Base-by-base conservation (phyloP, 2,329 filamentous ascomycete genomes). In the Coniochaeta hoffmannii region DNA sequence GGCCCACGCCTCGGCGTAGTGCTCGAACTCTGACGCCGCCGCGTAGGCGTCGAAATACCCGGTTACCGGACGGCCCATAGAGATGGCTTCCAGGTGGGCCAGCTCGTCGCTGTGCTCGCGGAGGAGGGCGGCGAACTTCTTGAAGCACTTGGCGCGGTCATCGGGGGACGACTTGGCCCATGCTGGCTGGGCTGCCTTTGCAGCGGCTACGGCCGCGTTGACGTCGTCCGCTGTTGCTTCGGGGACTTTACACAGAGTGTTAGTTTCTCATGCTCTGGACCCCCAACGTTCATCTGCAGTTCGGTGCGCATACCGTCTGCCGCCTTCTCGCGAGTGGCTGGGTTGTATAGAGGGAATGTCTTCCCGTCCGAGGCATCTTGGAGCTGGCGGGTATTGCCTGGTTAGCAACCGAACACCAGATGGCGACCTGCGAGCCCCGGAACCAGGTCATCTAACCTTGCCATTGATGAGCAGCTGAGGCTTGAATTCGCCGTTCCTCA, bases 391-490 rank as follows among this genome's bases (percentile, higher is more conserved):
- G 8, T 26, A 24, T 22, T 46, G 8, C 3, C 19, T 15, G 10
- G 24, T 46, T 46, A 44, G 26, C 15, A 7, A 7, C 12, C 41
- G 15, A 50, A 7, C n/a, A 41, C 36, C 28, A 24, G 30, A 15
- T 31, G 22, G 8, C 22, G 10, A 14, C n/a, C 17, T 26, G 38
- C 38, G 38, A 44, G 12, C 9, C 4, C 36, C 38, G 11, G 32
- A 26, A 22, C 31, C 30, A 15, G 12, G 26, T 10, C 4, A 32
- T 50, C 35, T 31, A 56, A 76, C 74, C 66, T 76, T 68, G 62
- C 76, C 75, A 62, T 80, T 77, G 65, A 80, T 79, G 61, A 78
- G 77, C 55, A 80, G 68, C 17, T 71, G 68, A 26, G 68, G 69
- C 57, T 73, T 52, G 24, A 66, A 55, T 1, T 53, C 49, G 50